phyloP scores from a whole-genome alignment of 139 green algal species.

The Chara braunii region DNA sequence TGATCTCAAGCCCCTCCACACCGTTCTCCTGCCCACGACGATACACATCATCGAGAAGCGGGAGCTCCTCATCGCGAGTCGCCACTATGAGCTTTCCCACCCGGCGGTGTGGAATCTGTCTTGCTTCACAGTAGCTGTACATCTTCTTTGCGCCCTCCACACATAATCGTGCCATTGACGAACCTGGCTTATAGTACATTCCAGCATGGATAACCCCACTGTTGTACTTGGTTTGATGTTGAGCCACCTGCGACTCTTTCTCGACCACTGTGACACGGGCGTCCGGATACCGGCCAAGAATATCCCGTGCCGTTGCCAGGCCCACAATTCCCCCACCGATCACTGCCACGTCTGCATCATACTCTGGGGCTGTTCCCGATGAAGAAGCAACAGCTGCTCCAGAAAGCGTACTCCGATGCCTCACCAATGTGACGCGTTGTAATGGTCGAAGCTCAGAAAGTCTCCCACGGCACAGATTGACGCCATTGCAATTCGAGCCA shows the following conservation, averaged over 20 bases:
- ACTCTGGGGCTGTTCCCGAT: no score
- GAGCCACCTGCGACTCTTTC: background rate
- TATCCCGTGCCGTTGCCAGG: slow-evolving; percentile 6
- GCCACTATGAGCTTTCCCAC: slow-evolving; percentile 38
- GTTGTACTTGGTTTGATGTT: slow-evolving; percentile 18
- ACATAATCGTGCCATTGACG: slow-evolving; percentile 13
- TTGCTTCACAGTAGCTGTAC: slow-evolving; percentile 22
- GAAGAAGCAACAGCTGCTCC: no score
- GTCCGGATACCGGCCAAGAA: background rate
- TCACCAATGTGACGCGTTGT: no score
- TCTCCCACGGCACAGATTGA: no score
- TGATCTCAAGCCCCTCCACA: slow-evolving; percentile 10
- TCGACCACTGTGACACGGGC: slow-evolving; percentile 27
- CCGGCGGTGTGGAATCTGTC: slow-evolving; percentile 11
- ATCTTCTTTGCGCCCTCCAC: slow-evolving; percentile 13
- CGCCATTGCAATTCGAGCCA: no score
- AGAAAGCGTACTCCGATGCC: no score
- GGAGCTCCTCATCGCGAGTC: slow-evolving; percentile 3
- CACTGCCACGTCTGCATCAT: slow-evolving; percentile 8
- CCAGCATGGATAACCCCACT: slow-evolving; percentile 31
- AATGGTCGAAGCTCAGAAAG: no score
- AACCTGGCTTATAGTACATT: slow-evolving; percentile 21
- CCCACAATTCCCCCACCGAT: slow-evolving; percentile 31
- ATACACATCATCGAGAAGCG: background rate
- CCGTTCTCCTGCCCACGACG: slow-evolving; percentile 4